phyloP scores from a whole-genome alignment of 345 rosid species.

The Pistacia integerrima region DNA sequence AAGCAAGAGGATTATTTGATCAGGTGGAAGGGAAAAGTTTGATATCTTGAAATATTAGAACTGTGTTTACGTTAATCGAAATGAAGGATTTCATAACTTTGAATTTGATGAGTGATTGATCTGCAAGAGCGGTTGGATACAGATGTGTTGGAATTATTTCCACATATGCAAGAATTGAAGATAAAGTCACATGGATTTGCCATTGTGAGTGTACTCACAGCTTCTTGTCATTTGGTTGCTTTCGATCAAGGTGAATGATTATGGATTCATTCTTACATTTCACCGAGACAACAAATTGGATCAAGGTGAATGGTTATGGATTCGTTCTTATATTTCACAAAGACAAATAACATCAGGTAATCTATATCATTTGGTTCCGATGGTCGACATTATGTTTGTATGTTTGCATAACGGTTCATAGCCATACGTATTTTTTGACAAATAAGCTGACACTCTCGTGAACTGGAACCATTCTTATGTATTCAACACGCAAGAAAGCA shows the following conservation, averaged over 20 bases:
- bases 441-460: too few species aligned
- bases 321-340: too few species aligned
- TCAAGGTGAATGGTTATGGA: constrained; percentile 2
- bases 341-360: too few species aligned
- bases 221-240: constrained; percentile 20
- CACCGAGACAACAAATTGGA: not conserved
- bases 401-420: too few species aligned
- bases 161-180: constrained; percentile 15
- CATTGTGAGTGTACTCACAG: constrained; percentile 20
- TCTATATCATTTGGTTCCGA: too few species aligned
- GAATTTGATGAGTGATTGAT: constrained; percentile 23
- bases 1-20: constrained; percentile 24
- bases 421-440: too few species aligned
- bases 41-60: not conserved
- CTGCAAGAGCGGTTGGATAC: constrained; percentile 16
- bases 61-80: not conserved
- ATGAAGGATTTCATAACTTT: constrained; percentile 19
- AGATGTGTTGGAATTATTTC: constrained; percentile 3
- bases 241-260: constrained; percentile 17
- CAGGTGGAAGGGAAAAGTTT: constrained; percentile 7
- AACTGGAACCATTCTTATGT: too few species aligned
- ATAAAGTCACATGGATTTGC: constrained; percentile 8
- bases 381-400: too few species aligned
- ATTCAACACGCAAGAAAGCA: too few species aligned
- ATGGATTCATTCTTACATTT: constrained; percentile 8